These are phyloP conservation scores for Lichtheimia ornata DNA, from an alignment of 371 early-diverging fungal species.

Conservation along the genomic window DNA sequence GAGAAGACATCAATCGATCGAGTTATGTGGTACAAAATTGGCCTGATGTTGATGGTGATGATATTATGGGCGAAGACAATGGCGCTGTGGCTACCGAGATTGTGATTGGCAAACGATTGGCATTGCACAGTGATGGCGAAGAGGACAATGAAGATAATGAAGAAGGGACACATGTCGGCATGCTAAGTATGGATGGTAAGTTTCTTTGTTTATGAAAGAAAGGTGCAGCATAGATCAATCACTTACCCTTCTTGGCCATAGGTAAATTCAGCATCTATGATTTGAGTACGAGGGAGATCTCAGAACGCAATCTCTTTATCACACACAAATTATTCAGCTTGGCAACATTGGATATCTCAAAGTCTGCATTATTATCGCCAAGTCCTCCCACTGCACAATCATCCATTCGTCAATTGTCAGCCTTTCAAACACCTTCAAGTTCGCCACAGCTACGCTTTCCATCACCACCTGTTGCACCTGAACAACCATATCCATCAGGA, in stretches of 20 bases:
- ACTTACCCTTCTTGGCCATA: constrained; percentile 12
- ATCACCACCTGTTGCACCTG: constrained; percentile 13
- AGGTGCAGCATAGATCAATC: no score
- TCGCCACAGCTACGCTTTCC: constrained; percentile 25
- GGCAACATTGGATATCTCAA: constrained; percentile 51
- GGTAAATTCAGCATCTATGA: constrained; percentile 60
- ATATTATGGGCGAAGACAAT: constrained; percentile 33
- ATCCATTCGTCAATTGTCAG: neutral
- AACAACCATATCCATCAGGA: no score
- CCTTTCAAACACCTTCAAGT: constrained; percentile 9
- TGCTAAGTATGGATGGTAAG: constrained; percentile 67
- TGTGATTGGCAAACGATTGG: constrained; percentile 49
- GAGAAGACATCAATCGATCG: constrained; percentile 27
- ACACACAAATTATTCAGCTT: constrained; percentile 65
- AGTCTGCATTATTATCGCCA: constrained; percentile 4
- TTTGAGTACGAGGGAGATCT: constrained; percentile 43
- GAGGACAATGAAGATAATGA: constrained; percentile 27
- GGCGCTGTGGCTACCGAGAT: constrained; percentile 62
- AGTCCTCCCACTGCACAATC: constrained; percentile 4
- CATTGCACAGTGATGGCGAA: neutral
- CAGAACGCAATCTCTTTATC: constrained; percentile 53
- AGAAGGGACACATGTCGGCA: constrained; percentile 50
- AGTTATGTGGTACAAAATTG: constrained; percentile 46
- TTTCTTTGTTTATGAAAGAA: neutral
- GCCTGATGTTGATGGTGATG: constrained; percentile 35